A percentile compares a stretch with the other conserved stretches of the same genome.
Conservation (phyloP, 140 eudicot genomes). For the Erigeron philadelphicus region DNA sequence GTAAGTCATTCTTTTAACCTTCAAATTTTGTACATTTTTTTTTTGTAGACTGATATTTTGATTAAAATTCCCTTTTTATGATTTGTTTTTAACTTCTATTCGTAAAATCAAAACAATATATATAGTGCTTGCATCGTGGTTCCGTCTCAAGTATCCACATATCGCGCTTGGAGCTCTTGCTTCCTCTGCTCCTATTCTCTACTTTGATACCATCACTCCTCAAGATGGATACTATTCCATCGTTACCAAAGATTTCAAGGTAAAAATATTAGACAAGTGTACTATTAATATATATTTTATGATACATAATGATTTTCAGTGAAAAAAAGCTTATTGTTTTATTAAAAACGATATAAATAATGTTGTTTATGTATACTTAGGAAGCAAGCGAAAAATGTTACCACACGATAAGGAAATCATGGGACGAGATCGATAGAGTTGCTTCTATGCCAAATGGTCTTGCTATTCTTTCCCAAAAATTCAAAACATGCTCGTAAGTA, state of each 20-base stretch:
- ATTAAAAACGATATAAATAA: no score
- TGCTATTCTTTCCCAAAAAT: constrained; percentile 36
- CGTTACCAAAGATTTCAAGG: constrained; percentile 68
- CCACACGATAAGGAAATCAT: constrained; percentile 45
- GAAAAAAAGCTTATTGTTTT: no score
- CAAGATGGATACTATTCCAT: constrained; percentile 54
- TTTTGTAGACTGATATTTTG: no score
- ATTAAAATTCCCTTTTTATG: no score
- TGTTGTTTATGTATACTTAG: neutral
- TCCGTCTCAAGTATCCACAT: constrained; percentile 86
- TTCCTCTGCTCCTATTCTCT: constrained; percentile 79
- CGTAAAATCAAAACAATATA: neutral
- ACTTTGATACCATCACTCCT: constrained; percentile 59
- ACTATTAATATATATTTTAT: no score
- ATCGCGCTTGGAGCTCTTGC: constrained; percentile 83
- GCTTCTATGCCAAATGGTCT: constrained; percentile 52
- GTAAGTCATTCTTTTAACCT: constrained; percentile 33
- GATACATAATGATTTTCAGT: no score
- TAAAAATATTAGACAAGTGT: no score
- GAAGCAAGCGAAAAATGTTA: constrained; percentile 48
- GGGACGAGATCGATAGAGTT: constrained; percentile 54
- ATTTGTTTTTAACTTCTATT: no score
- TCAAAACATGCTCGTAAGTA: constrained; percentile 60
- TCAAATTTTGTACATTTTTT: neutral
- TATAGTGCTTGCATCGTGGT: constrained; percentile 86